Evolutionary conservation across 331 rosid genomes (phyloP), one percentile per base, ranked within the genome.

Genomic region (Malus hybrid): DNA sequence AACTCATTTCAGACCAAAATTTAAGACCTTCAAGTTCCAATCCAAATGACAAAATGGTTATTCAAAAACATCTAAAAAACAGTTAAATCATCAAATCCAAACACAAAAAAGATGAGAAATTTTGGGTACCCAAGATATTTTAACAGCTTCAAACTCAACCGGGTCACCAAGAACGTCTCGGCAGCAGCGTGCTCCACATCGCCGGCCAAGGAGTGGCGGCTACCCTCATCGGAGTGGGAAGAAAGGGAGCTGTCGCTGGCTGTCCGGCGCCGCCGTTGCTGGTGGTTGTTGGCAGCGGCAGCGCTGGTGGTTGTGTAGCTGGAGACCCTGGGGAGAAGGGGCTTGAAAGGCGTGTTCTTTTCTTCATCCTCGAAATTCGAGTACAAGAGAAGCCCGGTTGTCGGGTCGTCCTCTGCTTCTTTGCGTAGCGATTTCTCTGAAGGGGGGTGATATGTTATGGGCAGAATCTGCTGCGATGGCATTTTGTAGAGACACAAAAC

Each of bases 261-360:
- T 42, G 68, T 74, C 56, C 97, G 88, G 18, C 98, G 87, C 15
- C 98, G 90, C 55, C 92, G 65, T 69, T 93, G 85, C 85, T 90
- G 93, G 68, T 85, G 22, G 56, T 50, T 72, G 64, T 67, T 83
- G 42, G 73, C 33, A n/a, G 70, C 55, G 10, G 44, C 9, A 4
- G 77, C 4, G 4, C 65, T 18, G 65, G 28, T 18, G 75, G 72
- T 27, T 2, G 76, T 34, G 84, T 79, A 87, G 80, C 97, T 93
- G 1, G 89, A 81, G 5, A 87, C 64, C 77, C 86, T 80, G 2
- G 96, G 67, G 7, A 93, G 79, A 65, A 79, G 83, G 4, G 91
- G 88, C 68, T 72, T 87, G 6, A 66, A 6, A 48, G 87, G 67
- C 10, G 64, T 61, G 81, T 70, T 6, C 32, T 66, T 79, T 12